These are phyloP conservation scores for Botrytis elliptica DNA, from an alignment of 2,329 filamentous ascomycete species.

Conservation along the genomic window DNA sequence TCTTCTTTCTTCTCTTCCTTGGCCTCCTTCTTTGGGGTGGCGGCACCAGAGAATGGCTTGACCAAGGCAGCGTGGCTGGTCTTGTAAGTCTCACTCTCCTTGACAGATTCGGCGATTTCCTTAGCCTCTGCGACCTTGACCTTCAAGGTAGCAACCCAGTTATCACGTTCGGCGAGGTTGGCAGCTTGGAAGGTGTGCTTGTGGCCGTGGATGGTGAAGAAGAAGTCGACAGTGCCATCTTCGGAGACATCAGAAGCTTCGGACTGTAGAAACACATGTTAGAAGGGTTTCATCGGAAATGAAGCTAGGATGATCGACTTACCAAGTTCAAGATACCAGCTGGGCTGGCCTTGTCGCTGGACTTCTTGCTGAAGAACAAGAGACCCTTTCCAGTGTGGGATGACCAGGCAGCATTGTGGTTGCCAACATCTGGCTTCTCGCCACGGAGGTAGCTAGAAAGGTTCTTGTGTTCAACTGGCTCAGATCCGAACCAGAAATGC, in stretches of 20 bases:
- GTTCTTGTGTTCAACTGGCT: slow-evolving; percentile 70
- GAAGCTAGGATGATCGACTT: slow-evolving; percentile 41
- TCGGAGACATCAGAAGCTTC: slow-evolving; percentile 65
- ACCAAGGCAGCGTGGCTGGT: slow-evolving; percentile 41
- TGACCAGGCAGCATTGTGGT: slow-evolving; percentile 84
- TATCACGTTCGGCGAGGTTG: slow-evolving; percentile 75
- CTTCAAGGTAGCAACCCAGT: slow-evolving; percentile 86
- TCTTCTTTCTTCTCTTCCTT: slow-evolving; percentile 41
- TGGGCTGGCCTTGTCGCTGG: slow-evolving; percentile 76
- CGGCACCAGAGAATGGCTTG: slow-evolving; percentile 44
- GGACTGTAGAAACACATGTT: slow-evolving; percentile 45
- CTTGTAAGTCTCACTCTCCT: slow-evolving; percentile 86
- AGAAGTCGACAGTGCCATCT: slow-evolving; percentile 78
- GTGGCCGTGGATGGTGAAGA: slow-evolving; percentile 79
- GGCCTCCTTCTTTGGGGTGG: slow-evolving; percentile 36
- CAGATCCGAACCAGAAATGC: slow-evolving; percentile 82
- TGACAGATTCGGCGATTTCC: slow-evolving; percentile 70
- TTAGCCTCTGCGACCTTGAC: slow-evolving; percentile 81
- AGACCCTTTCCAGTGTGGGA: slow-evolving; percentile 93
- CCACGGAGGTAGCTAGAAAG: slow-evolving; percentile 77
- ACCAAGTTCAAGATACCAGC: slow-evolving; percentile 83
- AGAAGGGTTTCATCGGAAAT: slow-evolving; percentile 29
- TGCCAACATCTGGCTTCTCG: slow-evolving; percentile 79
- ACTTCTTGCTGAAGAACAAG: slow-evolving; percentile 77
- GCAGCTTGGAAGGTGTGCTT: slow-evolving; percentile 92